A percentile compares a stretch with the other conserved stretches of the same genome.
These are phyloP conservation scores for Marasmius sp. DNA, from an alignment of 1,284 basidiomycete species.

Conservation along the genomic window DNA sequence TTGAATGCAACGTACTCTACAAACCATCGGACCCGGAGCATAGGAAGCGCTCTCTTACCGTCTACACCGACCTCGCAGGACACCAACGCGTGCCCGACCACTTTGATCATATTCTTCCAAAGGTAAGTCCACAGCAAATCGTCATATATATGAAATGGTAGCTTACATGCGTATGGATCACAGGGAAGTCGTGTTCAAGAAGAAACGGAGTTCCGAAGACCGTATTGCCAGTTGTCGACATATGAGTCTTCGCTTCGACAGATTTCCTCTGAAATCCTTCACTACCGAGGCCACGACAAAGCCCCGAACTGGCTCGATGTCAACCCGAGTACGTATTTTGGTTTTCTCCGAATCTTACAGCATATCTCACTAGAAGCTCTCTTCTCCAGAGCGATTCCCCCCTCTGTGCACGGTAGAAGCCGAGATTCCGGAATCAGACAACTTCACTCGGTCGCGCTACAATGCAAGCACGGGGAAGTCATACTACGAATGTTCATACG, in stretches of 20 bases:
- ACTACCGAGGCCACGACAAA: not conserved
- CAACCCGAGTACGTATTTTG: constrained; percentile 2
- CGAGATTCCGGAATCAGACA: not conserved
- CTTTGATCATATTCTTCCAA: constrained; percentile 31
- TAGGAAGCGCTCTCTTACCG: constrained; percentile 20
- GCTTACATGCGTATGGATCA: too few species aligned
- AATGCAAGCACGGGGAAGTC: not conserved
- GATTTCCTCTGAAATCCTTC: constrained; percentile 1
- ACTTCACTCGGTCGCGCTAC: not conserved
- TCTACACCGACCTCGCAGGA: constrained; percentile 23
- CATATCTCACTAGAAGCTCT: not conserved
- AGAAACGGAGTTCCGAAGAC: constrained; percentile 6
- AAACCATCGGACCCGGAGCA: constrained; percentile 34
- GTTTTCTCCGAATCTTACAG: not conserved
- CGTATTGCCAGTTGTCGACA: not conserved
- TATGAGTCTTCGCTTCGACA: not conserved
- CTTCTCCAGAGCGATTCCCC: constrained; percentile 1
- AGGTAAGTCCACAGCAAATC: constrained; percentile 18
- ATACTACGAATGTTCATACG: constrained; percentile 3
- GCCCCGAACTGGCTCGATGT: constrained; percentile 1
- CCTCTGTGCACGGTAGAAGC: constrained; percentile 7
- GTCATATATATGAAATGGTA: too few species aligned
- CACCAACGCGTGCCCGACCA: constrained; percentile 20
- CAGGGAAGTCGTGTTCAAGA: constrained; percentile 6
- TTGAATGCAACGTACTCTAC: constrained; percentile 27